A percentile compares a stretch with the other conserved stretches of the same genome.
Evolutionary conservation across 257 asterid species (phyloP).

Genomic region (Solanum pinnatisectum): DNA sequence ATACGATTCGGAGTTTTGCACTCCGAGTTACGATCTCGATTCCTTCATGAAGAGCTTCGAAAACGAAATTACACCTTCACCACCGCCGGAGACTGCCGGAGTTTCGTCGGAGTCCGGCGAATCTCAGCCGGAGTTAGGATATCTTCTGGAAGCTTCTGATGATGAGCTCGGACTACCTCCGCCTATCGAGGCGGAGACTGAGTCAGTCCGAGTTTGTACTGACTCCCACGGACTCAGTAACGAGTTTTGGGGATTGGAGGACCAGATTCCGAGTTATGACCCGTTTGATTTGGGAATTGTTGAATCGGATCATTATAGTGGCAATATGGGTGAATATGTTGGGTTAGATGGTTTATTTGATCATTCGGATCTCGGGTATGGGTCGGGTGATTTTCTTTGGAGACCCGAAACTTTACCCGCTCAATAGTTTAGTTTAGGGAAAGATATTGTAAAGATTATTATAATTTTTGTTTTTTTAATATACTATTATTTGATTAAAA

Average conservation of each 20-base stretch:
- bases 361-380: constrained; percentile 22
- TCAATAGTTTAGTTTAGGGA: constrained; percentile 21
- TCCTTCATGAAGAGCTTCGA: constrained; percentile 59
- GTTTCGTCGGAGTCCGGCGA: constrained; percentile 22
- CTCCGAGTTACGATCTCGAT: constrained; percentile 38
- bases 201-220: constrained; percentile 19
- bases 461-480: background rate
- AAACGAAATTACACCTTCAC: constrained; percentile 33
- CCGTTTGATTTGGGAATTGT: constrained; percentile 31
- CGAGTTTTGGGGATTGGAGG: constrained; percentile 31
- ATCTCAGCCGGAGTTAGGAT: constrained; percentile 45
- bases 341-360: constrained; percentile 42
- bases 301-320: background rate
- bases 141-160: constrained; percentile 54
- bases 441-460: background rate
- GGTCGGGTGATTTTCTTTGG: constrained; percentile 21
- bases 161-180: constrained; percentile 71
- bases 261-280: constrained; percentile 23
- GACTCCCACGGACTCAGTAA: constrained; percentile 23
- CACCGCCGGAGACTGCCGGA: constrained; percentile 1
- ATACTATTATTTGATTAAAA: background rate
- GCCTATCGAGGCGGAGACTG: constrained; percentile 10
- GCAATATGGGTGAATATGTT: constrained; percentile 17
- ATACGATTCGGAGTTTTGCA: constrained; percentile 28
- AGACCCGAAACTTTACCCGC: constrained; percentile 51